Conservation (phyloP, 2,329 filamentous ascomycete genomes). For the Botrytis medusae region DNA sequence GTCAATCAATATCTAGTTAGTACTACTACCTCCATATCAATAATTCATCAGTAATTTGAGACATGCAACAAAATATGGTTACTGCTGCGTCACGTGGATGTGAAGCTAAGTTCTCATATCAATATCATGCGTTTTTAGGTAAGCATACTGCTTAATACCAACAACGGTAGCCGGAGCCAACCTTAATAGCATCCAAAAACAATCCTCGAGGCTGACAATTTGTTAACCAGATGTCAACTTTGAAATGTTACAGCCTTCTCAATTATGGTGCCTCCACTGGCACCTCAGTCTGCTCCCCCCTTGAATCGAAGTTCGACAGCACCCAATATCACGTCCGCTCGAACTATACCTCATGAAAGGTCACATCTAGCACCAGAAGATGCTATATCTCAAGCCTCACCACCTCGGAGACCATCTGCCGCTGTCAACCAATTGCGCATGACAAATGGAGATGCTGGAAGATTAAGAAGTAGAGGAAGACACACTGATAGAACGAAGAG, state of each 20-base stretch:
- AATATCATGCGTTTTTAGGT: not conserved
- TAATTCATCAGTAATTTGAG: not conserved
- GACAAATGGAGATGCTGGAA: slow-evolving; percentile 32
- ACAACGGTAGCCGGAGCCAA: not conserved
- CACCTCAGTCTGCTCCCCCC: slow-evolving; percentile 30
- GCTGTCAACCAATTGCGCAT: slow-evolving; percentile 42
- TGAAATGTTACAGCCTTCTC: slow-evolving; percentile 14
- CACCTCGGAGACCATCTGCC: slow-evolving; percentile 52
- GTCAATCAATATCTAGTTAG: not conserved
- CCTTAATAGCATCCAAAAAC: slow-evolving; percentile 7
- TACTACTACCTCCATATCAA: not conserved
- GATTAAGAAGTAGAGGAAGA: slow-evolving; percentile 31
- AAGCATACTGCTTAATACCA: not conserved
- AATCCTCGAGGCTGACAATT: slow-evolving; percentile 20
- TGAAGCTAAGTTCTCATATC: not conserved
- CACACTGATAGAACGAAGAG: slow-evolving; percentile 47
- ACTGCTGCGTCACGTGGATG: not conserved
- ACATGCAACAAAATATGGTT: not conserved
- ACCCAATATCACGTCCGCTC: slow-evolving; percentile 23
- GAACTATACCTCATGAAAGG: slow-evolving; percentile 47
- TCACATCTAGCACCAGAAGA: slow-evolving; percentile 80
- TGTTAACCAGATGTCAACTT: slow-evolving; percentile 6
- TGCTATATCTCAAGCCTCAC: slow-evolving; percentile 67
- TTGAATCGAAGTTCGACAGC: slow-evolving; percentile 34
- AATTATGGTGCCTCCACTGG: slow-evolving; percentile 36